A percentile compares a stretch with the other conserved stretches of the same genome.
These are phyloP conservation scores for Acmispon strigosus DNA, from an alignment of 306 rosid genomes.

Conservation along the genomic window DNA sequence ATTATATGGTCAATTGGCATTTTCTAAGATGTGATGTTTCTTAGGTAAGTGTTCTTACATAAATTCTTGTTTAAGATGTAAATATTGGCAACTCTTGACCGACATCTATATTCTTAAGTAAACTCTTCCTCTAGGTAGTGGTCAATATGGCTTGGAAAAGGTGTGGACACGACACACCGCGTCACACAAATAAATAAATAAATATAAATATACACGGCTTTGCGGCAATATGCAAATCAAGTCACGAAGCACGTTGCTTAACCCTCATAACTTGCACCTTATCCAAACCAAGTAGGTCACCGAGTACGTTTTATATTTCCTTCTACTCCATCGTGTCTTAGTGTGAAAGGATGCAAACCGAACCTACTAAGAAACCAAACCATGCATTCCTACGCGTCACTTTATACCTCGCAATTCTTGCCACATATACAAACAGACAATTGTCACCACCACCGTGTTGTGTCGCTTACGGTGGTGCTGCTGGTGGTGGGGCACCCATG, in stretches of 20 bases:
- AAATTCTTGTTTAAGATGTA: too few species aligned
- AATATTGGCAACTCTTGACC: neutral
- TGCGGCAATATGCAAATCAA: constrained; percentile 29
- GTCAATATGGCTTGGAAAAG: neutral
- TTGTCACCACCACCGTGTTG: constrained; percentile 14
- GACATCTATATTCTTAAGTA: neutral
- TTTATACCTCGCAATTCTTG: neutral
- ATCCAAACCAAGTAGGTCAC: constrained; percentile 34
- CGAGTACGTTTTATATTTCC: constrained; percentile 18
- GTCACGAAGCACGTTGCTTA: constrained; percentile 35
- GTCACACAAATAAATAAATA: neutral
- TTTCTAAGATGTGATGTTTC: too few species aligned
- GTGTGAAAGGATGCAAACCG: constrained; percentile 14
- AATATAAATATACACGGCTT: neutral
- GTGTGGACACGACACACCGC: constrained; percentile 25
- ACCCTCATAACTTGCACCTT: constrained; percentile 18
- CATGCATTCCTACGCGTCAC: constrained; percentile 28
- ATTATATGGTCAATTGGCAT: too few species aligned
- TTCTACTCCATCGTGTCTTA: constrained; percentile 14
- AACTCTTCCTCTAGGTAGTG: neutral
- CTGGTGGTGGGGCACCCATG: neutral
- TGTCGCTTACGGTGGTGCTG: neutral
- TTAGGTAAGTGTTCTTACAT: too few species aligned
- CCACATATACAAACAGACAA: neutral
- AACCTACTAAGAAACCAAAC: constrained; percentile 22